These are phyloP conservation scores for Trichomonas vaginalis DNA, from an alignment of 208 protist species.

Conservation along the genomic window DNA sequence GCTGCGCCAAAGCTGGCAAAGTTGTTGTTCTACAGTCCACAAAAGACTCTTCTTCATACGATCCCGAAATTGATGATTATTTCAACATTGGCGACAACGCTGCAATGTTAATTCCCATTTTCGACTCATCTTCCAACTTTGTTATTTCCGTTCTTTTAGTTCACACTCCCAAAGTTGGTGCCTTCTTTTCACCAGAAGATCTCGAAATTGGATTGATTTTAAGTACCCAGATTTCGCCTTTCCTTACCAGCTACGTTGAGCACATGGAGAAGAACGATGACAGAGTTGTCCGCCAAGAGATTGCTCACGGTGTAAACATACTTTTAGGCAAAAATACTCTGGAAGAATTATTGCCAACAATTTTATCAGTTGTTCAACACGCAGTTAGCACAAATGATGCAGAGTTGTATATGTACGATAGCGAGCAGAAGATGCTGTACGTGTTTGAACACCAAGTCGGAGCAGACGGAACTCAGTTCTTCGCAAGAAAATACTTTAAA, in stretches of 20 bases:
- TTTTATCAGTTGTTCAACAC: neutral
- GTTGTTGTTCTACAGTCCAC: neutral
- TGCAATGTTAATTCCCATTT: neutral
- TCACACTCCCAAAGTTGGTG: neutral
- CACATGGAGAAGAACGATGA: constrained; percentile 10
- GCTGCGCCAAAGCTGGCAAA: neutral
- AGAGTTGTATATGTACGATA: neutral
- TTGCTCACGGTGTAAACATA: neutral
- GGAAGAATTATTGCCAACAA: neutral
- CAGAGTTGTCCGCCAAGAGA: neutral
- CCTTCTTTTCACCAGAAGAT: constrained; percentile 2
- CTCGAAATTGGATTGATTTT: neutral
- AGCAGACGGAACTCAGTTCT: neutral
- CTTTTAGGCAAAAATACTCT: neutral
- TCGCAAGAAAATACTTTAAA: neutral
- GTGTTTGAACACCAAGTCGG: neutral
- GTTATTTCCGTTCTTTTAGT: neutral
- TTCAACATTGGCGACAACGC: neutral
- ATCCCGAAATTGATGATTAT: constrained; percentile 1
- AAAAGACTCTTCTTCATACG: neutral
- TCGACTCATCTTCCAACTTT: neutral
- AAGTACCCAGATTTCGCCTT: neutral
- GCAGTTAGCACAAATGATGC: neutral
- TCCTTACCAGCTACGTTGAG: neutral
- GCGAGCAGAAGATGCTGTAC: neutral